Evolutionary conservation across 441 rosid species (phyloP).

Genomic region (Pelargonium myrrhifolium): DNA sequence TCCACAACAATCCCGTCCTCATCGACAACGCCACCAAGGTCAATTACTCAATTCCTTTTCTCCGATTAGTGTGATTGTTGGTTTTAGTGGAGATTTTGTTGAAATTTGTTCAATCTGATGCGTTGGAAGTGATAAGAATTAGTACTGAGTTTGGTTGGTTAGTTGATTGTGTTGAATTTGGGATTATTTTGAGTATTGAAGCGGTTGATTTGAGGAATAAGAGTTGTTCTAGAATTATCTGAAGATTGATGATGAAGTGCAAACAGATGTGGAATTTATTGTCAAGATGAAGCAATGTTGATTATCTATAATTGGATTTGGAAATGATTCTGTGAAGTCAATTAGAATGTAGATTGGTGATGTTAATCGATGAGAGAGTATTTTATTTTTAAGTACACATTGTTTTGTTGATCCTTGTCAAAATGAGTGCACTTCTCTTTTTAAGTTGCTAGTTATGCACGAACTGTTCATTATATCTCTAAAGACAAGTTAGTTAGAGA

Average conservation of each 20-base stretch:
- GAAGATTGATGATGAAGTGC: not conserved
- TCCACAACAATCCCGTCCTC: conserved; percentile 44
- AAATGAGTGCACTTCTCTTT: too few species aligned
- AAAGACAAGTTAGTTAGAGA: too few species aligned
- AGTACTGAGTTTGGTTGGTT: not conserved
- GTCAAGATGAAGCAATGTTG: not conserved
- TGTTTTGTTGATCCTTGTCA: too few species aligned
- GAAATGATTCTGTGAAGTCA: not conserved
- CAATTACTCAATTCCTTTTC: not conserved
- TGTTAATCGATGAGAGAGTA: too few species aligned
- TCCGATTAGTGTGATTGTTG: too few species aligned
- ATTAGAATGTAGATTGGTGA: not conserved
- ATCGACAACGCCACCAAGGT: conserved; percentile 50
- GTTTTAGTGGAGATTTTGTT: too few species aligned
- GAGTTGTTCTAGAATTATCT: not conserved
- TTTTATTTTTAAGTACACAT: too few species aligned
- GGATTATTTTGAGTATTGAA: not conserved
- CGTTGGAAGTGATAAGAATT: not conserved
- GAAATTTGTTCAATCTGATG: too few species aligned
- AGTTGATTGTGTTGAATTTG: not conserved
- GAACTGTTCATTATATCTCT: too few species aligned
- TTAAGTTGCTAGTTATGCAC: too few species aligned
- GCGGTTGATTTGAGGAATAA: not conserved
- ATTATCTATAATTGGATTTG: not conserved
- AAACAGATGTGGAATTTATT: not conserved